Evolutionary conservation across 2,329 filamentous ascomycete species (phyloP).

Genomic region (Ophiocordyceps camponoti-leonardi): DNA sequence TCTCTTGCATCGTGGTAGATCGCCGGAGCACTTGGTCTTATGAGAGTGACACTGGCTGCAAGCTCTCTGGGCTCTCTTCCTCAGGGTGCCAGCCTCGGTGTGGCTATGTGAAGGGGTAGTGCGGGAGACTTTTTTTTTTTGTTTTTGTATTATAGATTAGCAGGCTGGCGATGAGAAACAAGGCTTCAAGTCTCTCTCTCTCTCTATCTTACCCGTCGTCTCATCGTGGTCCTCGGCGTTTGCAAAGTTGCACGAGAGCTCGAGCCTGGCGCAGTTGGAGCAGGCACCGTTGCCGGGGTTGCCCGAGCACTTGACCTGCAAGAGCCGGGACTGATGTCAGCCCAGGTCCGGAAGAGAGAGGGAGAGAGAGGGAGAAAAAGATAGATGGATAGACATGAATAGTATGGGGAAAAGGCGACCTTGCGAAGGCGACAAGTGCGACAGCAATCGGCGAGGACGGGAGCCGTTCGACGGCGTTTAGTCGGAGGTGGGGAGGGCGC

Average conservation of each 20-base stretch:
- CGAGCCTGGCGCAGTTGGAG: slow-evolving; percentile 18
- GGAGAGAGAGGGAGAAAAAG: too few species aligned
- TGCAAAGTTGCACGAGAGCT: slow-evolving; percentile 18
- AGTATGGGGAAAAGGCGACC: slow-evolving; percentile 6
- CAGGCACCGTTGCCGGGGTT: slow-evolving; percentile 18
- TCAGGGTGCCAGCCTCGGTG: slow-evolving; percentile 23
- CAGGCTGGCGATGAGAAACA: neutral
- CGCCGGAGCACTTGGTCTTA: slow-evolving; percentile 26
- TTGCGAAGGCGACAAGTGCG: slow-evolving; percentile 21
- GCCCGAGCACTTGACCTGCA: slow-evolving; percentile 24
- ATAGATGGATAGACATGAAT: neutral
- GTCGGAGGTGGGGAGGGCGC: slow-evolving; percentile 7
- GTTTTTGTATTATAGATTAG: neutral
- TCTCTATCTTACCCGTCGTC: slow-evolving; percentile 8
- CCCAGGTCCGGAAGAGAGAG: neutral
- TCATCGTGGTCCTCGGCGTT: slow-evolving; percentile 6
- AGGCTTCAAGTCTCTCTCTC: slow-evolving; percentile 1
- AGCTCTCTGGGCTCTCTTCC: slow-evolving; percentile 24
- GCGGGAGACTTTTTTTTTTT: slow-evolving; percentile 11
- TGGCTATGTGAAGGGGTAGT: slow-evolving; percentile 21
- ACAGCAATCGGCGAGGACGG: slow-evolving; percentile 14
- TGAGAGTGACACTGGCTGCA: slow-evolving; percentile 23
- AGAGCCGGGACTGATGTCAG: neutral
- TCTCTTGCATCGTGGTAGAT: slow-evolving; percentile 20
- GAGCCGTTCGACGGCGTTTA: slow-evolving; percentile 16